Evolutionary conservation across 768 basidiomycete genomes (phyloP), one percentile per base, ranked within the genome.

Genomic region (Wakefieldia striispora): DNA sequence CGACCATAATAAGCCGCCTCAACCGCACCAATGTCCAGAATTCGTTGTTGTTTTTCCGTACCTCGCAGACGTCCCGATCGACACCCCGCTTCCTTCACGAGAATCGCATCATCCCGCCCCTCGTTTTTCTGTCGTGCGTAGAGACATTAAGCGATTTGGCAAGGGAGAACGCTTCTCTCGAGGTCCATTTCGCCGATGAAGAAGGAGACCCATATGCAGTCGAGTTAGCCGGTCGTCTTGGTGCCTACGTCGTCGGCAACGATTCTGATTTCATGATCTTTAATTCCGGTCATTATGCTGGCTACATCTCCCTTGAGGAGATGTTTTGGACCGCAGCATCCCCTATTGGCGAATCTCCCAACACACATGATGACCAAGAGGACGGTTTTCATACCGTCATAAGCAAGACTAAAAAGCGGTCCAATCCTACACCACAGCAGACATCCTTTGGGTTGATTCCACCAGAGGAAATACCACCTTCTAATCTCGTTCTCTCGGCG

Each of bases 151-250:
- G 72, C 38, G 54, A 54, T 11, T 49, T 84, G 10, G 61, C 68
- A 44, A 55, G 67, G n/a, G 51, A 56, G 13, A 69, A 64, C 2
- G 56, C 70, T 17, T 56, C 58, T 6, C 61, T 89, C 17, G 70
- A 82, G 35, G 57, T 90, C 7, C 80, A 86, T 64, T 84, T 84
- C 53, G 88, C 89, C 6, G 88, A 91, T 56, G 84, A 84, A 66
- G 90, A 92, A 65, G 88, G 81, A 10, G 90, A 91, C 64, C 86
- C 88, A 3, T 90, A 81, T 57, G 83, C 86, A n/a, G 89, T 92
- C 6, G 89, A 89, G 57, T 74, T 93, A 8, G 91, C 91, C 10
- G 89, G 82, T 13, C 76, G 79, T 41, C 67, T 91, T 11, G 75
- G 78, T 9, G 91, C 80, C 29, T 92, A 85, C 56, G 88, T 93